These are phyloP conservation scores for Rheum nobile DNA, from an alignment of 148 eudicot genomes.

Conservation along the genomic window DNA sequence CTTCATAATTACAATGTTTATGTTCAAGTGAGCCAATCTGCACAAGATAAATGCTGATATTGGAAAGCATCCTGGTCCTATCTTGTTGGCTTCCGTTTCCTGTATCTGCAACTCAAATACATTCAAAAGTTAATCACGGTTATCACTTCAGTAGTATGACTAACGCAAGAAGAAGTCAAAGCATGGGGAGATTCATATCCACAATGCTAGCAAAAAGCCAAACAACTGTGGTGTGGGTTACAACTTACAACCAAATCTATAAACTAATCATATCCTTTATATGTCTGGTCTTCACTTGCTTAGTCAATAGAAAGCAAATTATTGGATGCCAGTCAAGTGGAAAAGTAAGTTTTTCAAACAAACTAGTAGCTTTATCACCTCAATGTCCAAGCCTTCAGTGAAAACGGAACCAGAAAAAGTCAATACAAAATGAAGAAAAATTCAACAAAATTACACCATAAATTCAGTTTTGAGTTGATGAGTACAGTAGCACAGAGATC, in stretches of 20 bases:
- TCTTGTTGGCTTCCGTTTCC: slow-evolving; percentile 29
- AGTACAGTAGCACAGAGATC: not conserved
- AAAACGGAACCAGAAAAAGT: not conserved
- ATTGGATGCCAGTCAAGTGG: not conserved
- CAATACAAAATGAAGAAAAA: not conserved
- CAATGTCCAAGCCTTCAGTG: not conserved
- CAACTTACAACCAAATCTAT: not conserved
- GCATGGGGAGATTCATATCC: not conserved
- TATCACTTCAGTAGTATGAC: not conserved
- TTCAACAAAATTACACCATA: not conserved
- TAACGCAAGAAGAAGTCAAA: not conserved
- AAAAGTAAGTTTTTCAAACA: not conserved
- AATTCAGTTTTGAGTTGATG: not conserved
- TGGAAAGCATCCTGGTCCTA: slow-evolving; percentile 17
- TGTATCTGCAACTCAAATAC: slow-evolving; percentile 29
- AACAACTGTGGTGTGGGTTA: not conserved
- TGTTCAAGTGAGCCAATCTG: slow-evolving; percentile 28
- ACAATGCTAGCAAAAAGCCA: not conserved
- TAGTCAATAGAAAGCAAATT: not conserved
- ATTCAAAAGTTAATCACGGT: not conserved
- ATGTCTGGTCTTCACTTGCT: not conserved
- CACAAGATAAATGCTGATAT: slow-evolving; percentile 37
- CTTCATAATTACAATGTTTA: slow-evolving; percentile 20
- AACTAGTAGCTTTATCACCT: not conserved
- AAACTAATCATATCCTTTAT: not conserved